Base-by-base conservation (phyloP, 768 basidiomycete genomes). In the Tulasnella sp. region DNA sequence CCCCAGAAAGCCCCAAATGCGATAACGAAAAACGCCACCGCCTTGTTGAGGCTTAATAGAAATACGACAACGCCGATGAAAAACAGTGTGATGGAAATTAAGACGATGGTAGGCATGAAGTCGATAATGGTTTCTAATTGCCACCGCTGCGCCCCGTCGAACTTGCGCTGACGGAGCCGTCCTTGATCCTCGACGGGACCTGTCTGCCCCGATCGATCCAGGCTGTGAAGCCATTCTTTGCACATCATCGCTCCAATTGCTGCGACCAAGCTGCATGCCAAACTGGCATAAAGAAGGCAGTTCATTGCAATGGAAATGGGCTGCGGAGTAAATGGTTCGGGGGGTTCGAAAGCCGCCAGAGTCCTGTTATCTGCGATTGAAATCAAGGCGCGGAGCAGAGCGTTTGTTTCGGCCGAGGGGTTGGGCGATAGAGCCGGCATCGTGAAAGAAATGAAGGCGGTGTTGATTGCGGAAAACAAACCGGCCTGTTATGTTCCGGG, bases 401-500 rank as follows among this genome's bases (percentile, higher is more conserved):
- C 32, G 42, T 76, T 76, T 18, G 75, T 76, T 40, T 70, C 67
- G 6, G 48, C 32, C 0, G 67, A 26, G 11, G 75, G 67, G 39
- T 29, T 67, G 16, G 75, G n/a, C 2, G 46, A 55, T 9, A 76
- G 55, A 13, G 55, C 75, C 6, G 55, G 29, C 39, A 67, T 40
- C 35, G 75, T 42, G 16, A 67, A 29, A 16, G 57, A 35, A 42
- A 76, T 76, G n/a, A 76, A 76, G 6, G 75, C 75, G 6, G 75
- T 76, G 57, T 76, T 76, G 10, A 76, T 70, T 35, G 75, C 75
- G 1, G 75, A 76, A 39, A 76, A 76, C 40, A 76, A 39, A 29
- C 75, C 75, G 74, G 74, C 44, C 74, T 75, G 23, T 51, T 51
- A 13, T 7, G 44, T 44, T 44, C 3, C 15, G 44, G 15, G 16